Percentiles rank a stretch among this genome's conserved stretches.
These are phyloP conservation scores for Septoria linicola DNA, from an alignment of 2,329 filamentous ascomycete genomes.

Conservation along the genomic window DNA sequence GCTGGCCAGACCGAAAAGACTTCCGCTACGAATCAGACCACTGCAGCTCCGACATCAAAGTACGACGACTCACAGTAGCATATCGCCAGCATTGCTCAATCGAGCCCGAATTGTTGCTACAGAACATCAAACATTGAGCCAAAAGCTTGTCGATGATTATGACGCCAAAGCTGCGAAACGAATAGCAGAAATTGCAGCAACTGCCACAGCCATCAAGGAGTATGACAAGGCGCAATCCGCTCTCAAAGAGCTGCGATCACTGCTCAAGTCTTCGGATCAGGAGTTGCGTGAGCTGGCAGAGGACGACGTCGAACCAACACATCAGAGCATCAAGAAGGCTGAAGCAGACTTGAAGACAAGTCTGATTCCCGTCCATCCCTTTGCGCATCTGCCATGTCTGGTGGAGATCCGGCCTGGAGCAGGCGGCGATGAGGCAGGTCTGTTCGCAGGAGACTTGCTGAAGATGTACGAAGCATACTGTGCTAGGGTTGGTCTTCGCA, in stretches of 20 bases:
- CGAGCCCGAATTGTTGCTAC: constrained; percentile 56
- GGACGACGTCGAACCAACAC: constrained; percentile 70
- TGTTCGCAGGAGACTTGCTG: constrained; percentile 84
- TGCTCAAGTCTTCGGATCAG: constrained; percentile 61
- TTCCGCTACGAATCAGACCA: background rate
- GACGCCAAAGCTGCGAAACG: constrained; percentile 58
- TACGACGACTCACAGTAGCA: constrained; percentile 27
- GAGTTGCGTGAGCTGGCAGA: constrained; percentile 60
- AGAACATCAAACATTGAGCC: constrained; percentile 56
- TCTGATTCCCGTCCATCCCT: constrained; percentile 84
- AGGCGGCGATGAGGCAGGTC: constrained; percentile 83
- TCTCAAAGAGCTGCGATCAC: constrained; percentile 67
- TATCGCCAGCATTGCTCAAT: constrained; percentile 57
- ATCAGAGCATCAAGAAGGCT: constrained; percentile 60
- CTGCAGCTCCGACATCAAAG: constrained; percentile 1
- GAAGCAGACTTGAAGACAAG: constrained; percentile 69
- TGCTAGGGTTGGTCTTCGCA: constrained; percentile 63
- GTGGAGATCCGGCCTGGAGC: constrained; percentile 90
- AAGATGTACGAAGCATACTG: constrained; percentile 88
- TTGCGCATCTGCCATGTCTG: constrained; percentile 84
- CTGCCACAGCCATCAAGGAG: constrained; percentile 54
- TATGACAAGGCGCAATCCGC: constrained; percentile 61
- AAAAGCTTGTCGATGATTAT: constrained; percentile 55
- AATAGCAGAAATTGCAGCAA: constrained; percentile 54
- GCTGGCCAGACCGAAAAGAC: background rate